Evolutionary conservation across 768 basidiomycete genomes (phyloP), one percentile per base, ranked within the genome.

Genomic region (Tylopilus felleus): DNA sequence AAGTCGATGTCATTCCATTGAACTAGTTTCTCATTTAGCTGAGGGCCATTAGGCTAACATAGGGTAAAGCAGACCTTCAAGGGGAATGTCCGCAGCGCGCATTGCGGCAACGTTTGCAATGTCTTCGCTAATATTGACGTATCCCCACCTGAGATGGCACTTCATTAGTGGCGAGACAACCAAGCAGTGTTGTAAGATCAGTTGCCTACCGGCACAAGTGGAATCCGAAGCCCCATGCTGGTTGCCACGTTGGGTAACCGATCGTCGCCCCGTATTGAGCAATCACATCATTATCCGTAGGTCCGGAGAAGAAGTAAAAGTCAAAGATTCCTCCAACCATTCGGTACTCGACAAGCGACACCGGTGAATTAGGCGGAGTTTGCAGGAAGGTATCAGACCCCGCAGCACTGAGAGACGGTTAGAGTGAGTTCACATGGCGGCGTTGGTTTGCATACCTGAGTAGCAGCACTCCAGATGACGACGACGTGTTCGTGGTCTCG

Each of bases 1-100:
- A 88, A 57, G 68, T 89, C 86, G 55, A 89, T 86, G 59, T 88
- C 87, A 62, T 85, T 88, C 87, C 87, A 89, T 77, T 86, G 86
- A 41, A 82, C 85, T 85, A 33, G 19, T 25, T 13, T 19, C 0
- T 17, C 19, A 16, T 52, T 67, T 6, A 56, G 33, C 12, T 19
- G 10, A 27, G 19, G 23, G 10, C 4, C 23, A 45, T 31, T 1
- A 5, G 23, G 17, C 12, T 36, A 2, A 4, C 31, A 17, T 10
- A 27, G 23, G 25, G 57, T 14, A 33, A 45, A 50, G 55, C 60
- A 42, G 23, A 83, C 83, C 81, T 80, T 93, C 89, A 6, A 92
- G 75, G n/a, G 90, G 90, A 54, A 93, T 81, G 48, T 81, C 75
- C 0, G 87, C 86, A 21, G 76, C 80, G 17, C 83, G 76, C 88